Evolutionary conservation across 2,329 filamentous ascomycete species (phyloP).

Genomic region (Drechslerella stenobrocha): DNA sequence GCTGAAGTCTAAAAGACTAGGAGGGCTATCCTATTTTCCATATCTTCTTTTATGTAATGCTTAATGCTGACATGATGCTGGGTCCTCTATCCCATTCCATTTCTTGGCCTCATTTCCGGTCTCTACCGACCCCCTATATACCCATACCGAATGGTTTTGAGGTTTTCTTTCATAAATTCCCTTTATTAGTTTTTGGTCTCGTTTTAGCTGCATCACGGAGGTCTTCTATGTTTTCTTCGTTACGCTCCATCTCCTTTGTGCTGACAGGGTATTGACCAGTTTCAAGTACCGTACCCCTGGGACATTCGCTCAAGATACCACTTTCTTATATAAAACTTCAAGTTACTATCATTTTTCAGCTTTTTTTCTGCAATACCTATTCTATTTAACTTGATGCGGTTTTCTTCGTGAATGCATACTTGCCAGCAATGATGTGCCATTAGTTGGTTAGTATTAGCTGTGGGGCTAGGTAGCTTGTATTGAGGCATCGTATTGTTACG

Average conservation of each 20-base stretch:
- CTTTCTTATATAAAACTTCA: neutral
- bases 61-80: constrained; percentile 47
- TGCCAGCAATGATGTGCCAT: too few relatives aligned
- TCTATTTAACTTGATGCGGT: too few relatives aligned
- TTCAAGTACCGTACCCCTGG: constrained; percentile 29
- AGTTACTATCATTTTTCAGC: constrained; percentile 7
- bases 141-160: neutral
- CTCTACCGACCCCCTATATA: constrained; percentile 12
- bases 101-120: constrained; percentile 39
- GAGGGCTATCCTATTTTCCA: neutral
- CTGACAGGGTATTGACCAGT: constrained; percentile 1
- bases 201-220: neutral
- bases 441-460: too few relatives aligned
- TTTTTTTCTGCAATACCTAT: constrained; percentile 20
- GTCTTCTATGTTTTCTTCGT: constrained; percentile 4
- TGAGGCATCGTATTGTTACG: too few relatives aligned
- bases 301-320: constrained; percentile 46
- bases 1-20: constrained; percentile 9
- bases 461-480: too few relatives aligned
- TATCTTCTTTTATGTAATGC: constrained; percentile 31
- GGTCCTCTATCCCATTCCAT: constrained; percentile 14
- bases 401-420: too few relatives aligned
- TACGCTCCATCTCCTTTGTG: constrained; percentile 1
- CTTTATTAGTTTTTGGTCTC: neutral
- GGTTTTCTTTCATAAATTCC: constrained; percentile 7